Conservation (phyloP, 495 filamentous ascomycete genomes). For the Lindgomyces ingoldianus region DNA sequence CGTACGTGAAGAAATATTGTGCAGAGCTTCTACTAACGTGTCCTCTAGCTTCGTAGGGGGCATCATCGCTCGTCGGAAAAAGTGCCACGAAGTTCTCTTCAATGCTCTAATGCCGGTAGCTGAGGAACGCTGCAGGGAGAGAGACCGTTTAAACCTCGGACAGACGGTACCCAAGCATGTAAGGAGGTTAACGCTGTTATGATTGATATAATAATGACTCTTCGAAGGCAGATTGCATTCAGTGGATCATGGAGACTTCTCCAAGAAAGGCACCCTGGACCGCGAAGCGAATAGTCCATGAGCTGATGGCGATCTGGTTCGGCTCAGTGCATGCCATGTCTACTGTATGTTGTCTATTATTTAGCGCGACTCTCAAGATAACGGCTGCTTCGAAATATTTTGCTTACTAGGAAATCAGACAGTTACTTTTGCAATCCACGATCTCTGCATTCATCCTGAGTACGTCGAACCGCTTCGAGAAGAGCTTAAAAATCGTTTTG, state of each 20-base stretch:
- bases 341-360: not conserved
- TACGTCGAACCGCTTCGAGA: constrained; percentile 17
- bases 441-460: constrained; percentile 18
- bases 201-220: not conserved
- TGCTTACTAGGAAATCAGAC: no score
- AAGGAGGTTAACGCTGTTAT: not conserved
- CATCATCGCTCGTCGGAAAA: no score
- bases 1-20: no score
- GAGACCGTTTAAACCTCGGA: not conserved
- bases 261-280: not conserved
- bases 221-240: constrained; percentile 7
- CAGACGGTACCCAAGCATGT: constrained; percentile 1
- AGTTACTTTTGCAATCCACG: not conserved
- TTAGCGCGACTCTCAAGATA: no score
- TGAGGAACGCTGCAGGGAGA: no score
- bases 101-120: no score
- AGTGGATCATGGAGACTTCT: constrained; percentile 17
- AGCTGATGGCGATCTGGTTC: constrained; percentile 25
- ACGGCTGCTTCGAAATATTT: no score
- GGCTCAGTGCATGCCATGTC: constrained; percentile 12
- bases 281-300: constrained; percentile 1
- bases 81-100: no score
- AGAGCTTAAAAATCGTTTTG: constrained; percentile 4
- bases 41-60: no score
- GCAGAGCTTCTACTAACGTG: no score